Base-by-base conservation (phyloP, 106 monocot genomes). In the Dendrobium chrysotoxum region DNA sequence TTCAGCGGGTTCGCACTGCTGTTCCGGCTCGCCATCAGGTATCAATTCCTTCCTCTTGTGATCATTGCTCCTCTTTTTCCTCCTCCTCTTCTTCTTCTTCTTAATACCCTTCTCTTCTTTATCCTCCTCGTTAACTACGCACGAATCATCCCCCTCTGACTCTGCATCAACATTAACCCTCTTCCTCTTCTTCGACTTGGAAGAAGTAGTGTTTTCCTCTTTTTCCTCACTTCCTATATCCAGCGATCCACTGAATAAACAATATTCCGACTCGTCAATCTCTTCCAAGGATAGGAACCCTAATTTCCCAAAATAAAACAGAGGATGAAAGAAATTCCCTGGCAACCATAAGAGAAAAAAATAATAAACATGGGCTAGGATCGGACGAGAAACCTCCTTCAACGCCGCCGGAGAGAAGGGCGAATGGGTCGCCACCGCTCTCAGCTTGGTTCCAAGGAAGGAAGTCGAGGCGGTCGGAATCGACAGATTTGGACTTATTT, bases 221-320 rank as follows among this genome's bases (percentile, higher is more conserved):
- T 84, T 77, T 5, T 72, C 67, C 66, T 11, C 40, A 17, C 40
- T 80, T 38, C 61, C 39, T 1, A 54, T 41, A 18, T 82, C 87
- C 54, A 53, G 40, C 28, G 61, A 31, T 50, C 81, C 90, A 6
- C 83, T 85, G 7, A 89, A 68, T 18, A 89, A 73, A 57, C 90
- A 85, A 72, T 89, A 94, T 23, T 94, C 94, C 53, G 85, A 73
- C 28, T 92, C 97, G 68, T 98, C 94, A 6, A 98, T 91, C 89
- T 98, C 97, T 61, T 98, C 94, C 82, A 98, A 75, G 5, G 91
- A 88, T 10, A 98, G 82, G 81, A 98, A 98, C 6, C 97, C 96
- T 97, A 4, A 41, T 70, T 31, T 21, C 26, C 26, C 6, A 28
- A 57, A 53, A 7, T 41, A 4, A 81, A 39, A 4, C 30, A 46